Evolutionary conservation across 441 rosid species (phyloP), one percentile per base, ranked within the genome.

Genomic region (Bocquillonia castaneifolia): DNA sequence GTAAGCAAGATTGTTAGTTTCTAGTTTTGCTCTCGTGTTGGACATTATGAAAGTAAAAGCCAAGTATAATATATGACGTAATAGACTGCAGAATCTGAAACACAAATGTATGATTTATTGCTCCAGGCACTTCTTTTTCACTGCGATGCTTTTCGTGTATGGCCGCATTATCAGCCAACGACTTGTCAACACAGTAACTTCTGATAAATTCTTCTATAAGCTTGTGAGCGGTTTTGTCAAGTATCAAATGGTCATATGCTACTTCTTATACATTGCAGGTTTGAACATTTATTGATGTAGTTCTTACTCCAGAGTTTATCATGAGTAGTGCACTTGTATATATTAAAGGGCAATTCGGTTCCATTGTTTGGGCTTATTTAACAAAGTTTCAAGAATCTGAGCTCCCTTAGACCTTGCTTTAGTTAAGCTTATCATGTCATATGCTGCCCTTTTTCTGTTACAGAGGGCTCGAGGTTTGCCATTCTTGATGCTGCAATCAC

Each of bases 51-150:
- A 34, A 31, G 2, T 34, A 3, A 2, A 20, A 63, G n/a, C 37
- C 36, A 28, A 55, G 18, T 34, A 15, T n/a, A n/a, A n/a, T n/a
- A n/a, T n/a, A n/a, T n/a, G n/a, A n/a, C n/a, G n/a, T n/a, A n/a
- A n/a, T n/a, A n/a, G n/a, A n/a, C n/a, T n/a, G n/a, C n/a, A n/a
- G n/a, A n/a, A n/a, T n/a, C n/a, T n/a, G n/a, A n/a, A n/a, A n/a
- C n/a, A n/a, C n/a, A n/a, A n/a, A 53, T 47, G 22, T 36, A 14
- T 18, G 10, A 20, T 34, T 10, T 48, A 10, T 26, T 29, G 0
- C 50, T 17, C 54, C 86, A 93, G 98, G 94, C 87, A 93, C 80
- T 91, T 93, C 78, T 90, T 91, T 89, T 87, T 93, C 87, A 85
- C 98, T 7, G 92, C 87, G 53, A 88, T 93, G 97, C 80, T 87